phyloP scores from a whole-genome alignment of 805 yeast species.

The Schwanniomyces sp. region DNA sequence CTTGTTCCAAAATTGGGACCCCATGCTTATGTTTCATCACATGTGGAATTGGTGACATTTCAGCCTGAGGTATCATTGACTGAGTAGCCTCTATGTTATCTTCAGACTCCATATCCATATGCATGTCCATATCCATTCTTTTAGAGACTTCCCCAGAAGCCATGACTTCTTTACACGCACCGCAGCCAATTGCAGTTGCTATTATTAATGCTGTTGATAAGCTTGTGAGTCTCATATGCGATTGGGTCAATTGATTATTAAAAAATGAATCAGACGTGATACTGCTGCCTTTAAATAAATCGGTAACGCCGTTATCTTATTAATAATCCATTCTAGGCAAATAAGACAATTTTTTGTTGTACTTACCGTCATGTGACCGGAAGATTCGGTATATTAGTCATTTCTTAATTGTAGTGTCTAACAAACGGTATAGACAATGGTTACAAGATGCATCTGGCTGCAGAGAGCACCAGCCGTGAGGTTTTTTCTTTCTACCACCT shows the following conservation, averaged over 20 bases:
- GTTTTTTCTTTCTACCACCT: neutral
- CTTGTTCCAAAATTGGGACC: constrained; percentile 66
- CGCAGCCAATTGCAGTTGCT: constrained; percentile 75
- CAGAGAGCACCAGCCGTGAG: neutral
- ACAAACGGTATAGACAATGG: neutral
- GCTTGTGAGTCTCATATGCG: neutral
- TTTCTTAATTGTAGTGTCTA: neutral
- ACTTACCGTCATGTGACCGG: constrained; percentile 11
- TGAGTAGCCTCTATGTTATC: constrained; percentile 11
- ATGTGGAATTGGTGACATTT: constrained; percentile 32
- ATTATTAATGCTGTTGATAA: constrained; percentile 19
- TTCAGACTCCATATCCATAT: constrained; percentile 15
- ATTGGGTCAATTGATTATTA: neutral
- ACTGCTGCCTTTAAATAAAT: neutral
- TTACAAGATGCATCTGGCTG: neutral
- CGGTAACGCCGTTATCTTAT: neutral
- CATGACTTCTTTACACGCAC: constrained; percentile 69
- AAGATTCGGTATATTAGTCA: constrained; percentile 7
- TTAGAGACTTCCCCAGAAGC: neutral
- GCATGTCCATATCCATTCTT: constrained; percentile 23
- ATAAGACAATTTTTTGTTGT: neutral
- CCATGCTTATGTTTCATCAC: constrained; percentile 57
- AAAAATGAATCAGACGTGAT: neutral
- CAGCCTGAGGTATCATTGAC: constrained; percentile 7
- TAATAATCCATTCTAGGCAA: neutral